Conservation (phyloP, 257 asterid species). For the Salvia rosmarinus region DNA sequence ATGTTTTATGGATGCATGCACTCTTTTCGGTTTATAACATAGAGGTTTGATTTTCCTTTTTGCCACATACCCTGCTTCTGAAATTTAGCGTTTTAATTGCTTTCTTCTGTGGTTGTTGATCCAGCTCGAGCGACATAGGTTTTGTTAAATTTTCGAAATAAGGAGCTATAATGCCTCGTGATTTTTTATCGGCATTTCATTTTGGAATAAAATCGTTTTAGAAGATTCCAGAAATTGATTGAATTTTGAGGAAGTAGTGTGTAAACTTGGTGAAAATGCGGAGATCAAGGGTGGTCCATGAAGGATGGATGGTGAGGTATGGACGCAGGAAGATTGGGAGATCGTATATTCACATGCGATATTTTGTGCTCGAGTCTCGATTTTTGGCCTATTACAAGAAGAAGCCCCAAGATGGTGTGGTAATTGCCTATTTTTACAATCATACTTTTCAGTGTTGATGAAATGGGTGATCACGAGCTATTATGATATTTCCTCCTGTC, state of each 20-base stretch:
- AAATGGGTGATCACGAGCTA: conserved; percentile 13
- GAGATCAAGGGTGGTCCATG: conserved; percentile 79
- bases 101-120: conserved; percentile 38
- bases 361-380: conserved; percentile 79
- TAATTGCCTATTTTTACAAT: conserved; percentile 32
- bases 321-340: conserved; percentile 89
- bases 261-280: conserved; percentile 51
- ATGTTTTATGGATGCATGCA: conserved; percentile 20
- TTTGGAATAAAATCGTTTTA: background rate
- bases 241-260: conserved; percentile 19
- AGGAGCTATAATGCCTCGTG: conserved; percentile 35
- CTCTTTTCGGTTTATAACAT: conserved; percentile 2
- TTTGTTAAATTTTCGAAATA: conserved; percentile 34
- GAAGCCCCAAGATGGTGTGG: conserved; percentile 83
- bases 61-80: background rate
- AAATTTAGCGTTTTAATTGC: background rate
- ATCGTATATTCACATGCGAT: conserved; percentile 86
- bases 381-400: conserved; percentile 85
- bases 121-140: conserved; percentile 29
- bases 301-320: conserved; percentile 98
- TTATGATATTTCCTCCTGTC: background rate
- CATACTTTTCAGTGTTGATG: background rate
- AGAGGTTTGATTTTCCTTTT: conserved; percentile 6
- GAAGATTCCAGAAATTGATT: conserved; percentile 15
- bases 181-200: background rate